phyloP scores from a whole-genome alignment of 306 rosid species.

The Parietaria judaica region DNA sequence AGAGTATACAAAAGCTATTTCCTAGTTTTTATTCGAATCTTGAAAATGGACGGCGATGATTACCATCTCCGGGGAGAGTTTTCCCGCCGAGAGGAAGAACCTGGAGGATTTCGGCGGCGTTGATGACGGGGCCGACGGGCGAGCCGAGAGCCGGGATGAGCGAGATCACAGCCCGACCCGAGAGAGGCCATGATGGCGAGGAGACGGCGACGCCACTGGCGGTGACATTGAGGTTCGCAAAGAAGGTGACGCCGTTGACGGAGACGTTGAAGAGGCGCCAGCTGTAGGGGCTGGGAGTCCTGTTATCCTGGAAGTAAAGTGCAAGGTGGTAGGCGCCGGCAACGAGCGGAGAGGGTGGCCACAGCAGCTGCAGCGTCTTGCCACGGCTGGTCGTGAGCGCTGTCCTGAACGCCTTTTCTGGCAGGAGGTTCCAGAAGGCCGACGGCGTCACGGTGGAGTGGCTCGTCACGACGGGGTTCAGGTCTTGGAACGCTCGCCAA shows the following conservation, averaged over 20 bases:
- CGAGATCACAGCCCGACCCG: conserved; percentile 48
- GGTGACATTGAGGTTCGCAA: conserved; percentile 43
- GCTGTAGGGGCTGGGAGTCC: conserved; percentile 50
- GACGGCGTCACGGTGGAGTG: conserved; percentile 35
- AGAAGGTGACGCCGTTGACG: conserved; percentile 49
- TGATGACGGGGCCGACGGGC: conserved; percentile 65
- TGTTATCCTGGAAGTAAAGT: conserved; percentile 73
- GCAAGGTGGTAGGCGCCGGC: conserved; percentile 55
- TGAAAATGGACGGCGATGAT: too few species aligned
- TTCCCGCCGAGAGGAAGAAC: conserved; percentile 60
- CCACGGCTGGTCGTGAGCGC: conserved; percentile 57
- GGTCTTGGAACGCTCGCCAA: conserved; percentile 65
- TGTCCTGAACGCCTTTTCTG: conserved; percentile 27
- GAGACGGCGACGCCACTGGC: conserved; percentile 60
- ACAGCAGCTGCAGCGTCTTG: conserved; percentile 45
- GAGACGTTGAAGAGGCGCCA: conserved; percentile 70
- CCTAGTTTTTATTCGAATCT: too few species aligned
- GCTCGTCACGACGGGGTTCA: conserved; percentile 36
- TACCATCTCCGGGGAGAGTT: conserved; percentile 67
- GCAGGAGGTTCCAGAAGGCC: conserved; percentile 81
- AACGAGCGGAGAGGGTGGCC: conserved; percentile 59
- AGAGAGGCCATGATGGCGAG: conserved; percentile 58
- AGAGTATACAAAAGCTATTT: too few species aligned
- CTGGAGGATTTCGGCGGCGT: conserved; percentile 66
- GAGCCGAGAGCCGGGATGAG: conserved; percentile 32